Conservation (phyloP, 192 early-diverging fungal genomes). For the Entomortierella chlamydospora region DNA sequence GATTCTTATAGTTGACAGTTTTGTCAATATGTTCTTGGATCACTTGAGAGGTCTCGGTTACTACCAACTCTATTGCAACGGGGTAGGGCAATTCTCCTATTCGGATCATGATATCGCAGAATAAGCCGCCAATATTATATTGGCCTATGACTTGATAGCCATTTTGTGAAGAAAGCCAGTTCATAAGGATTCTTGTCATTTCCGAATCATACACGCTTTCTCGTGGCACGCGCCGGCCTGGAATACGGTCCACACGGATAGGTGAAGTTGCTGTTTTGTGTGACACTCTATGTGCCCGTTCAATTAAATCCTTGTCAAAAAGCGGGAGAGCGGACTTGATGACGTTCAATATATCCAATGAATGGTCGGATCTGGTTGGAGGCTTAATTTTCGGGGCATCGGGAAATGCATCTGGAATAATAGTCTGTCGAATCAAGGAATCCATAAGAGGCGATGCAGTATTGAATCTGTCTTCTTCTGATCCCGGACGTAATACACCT, state of each 20-base stretch:
- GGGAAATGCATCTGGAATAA: no score
- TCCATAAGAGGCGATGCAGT: slow-evolving; percentile 39
- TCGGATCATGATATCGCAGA: slow-evolving; percentile 3
- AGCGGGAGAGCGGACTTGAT: no score
- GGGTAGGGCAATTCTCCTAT: background rate
- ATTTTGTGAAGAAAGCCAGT: slow-evolving; percentile 20
- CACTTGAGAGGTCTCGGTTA: slow-evolving; percentile 11
- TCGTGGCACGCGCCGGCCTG: slow-evolving; percentile 15
- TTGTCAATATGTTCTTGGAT: slow-evolving; percentile 19
- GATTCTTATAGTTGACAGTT: slow-evolving; percentile 17
- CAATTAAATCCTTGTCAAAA: no score
- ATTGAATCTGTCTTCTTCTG: slow-evolving; percentile 5
- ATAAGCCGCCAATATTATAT: slow-evolving; percentile 22
- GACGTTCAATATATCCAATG: no score
- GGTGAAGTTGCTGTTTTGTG: no score
- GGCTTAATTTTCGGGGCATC: no score
- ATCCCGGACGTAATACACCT: slow-evolving; percentile 15
- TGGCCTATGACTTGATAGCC: slow-evolving; percentile 27
- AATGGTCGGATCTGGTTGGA: no score
- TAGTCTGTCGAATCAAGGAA: slow-evolving; percentile 15
- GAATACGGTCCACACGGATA: no score
- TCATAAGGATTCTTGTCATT: slow-evolving; percentile 26
- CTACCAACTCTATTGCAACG: slow-evolving; percentile 29
- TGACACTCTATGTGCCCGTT: no score
- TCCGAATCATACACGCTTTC: slow-evolving; percentile 42